Percentiles rank a stretch among this genome's conserved stretches.
Evolutionary conservation across 176 grass and related monocot genomes (phyloP).

Genomic region (Eleusine indica): DNA sequence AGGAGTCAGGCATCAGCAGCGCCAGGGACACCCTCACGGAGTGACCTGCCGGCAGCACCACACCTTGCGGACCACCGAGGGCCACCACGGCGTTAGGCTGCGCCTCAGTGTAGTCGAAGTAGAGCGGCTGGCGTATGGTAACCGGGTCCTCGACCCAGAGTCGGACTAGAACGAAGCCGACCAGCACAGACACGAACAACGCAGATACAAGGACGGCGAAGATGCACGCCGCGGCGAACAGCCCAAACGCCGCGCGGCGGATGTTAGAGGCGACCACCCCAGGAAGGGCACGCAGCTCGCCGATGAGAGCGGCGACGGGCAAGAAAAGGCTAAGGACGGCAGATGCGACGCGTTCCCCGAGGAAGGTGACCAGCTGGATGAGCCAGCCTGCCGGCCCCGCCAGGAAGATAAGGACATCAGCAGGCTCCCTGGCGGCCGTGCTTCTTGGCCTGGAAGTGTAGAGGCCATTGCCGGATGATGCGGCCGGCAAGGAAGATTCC

Average conservation of each 20-base stretch:
- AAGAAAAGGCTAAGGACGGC: slow-evolving; percentile 29
- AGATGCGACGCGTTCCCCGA: slow-evolving; percentile 22
- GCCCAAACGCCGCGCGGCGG: slow-evolving; percentile 19
- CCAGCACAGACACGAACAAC: slow-evolving; percentile 21
- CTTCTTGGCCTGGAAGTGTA: too few species aligned
- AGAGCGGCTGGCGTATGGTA: slow-evolving; percentile 35
- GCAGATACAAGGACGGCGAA: slow-evolving; percentile 18
- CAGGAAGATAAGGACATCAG: neutral
- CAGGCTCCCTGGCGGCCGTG: too few species aligned
- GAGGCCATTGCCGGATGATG: neutral
- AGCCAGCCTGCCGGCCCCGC: slow-evolving; percentile 41
- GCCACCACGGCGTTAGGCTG: slow-evolving; percentile 33
- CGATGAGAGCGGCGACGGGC: slow-evolving; percentile 27
- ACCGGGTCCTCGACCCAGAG: slow-evolving; percentile 41
- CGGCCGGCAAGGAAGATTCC: neutral
- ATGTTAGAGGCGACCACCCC: neutral
- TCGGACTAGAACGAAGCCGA: slow-evolving; percentile 40
- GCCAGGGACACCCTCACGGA: slow-evolving; percentile 37
- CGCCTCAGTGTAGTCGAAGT: slow-evolving; percentile 40
- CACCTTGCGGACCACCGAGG: neutral
- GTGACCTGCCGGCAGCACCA: slow-evolving; percentile 22
- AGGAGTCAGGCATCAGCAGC: slow-evolving; percentile 37
- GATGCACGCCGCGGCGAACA: slow-evolving; percentile 34
- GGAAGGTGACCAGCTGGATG: slow-evolving; percentile 27
- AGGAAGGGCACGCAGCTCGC: slow-evolving; percentile 15